phyloP scores from a whole-genome alignment of 177 flowering plant genomes.

The Vitis hybrid region DNA sequence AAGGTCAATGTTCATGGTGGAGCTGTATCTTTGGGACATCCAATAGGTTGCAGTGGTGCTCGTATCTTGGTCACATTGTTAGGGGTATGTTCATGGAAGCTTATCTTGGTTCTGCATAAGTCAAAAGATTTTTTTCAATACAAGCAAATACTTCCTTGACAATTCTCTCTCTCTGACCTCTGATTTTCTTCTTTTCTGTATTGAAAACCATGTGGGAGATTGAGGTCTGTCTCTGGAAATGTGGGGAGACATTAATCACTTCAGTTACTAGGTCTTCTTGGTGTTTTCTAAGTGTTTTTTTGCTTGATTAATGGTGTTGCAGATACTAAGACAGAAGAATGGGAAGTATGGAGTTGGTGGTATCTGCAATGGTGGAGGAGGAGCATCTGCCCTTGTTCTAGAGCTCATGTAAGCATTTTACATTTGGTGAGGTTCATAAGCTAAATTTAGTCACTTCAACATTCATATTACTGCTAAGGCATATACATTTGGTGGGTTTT shows the following conservation, averaged over 20 bases:
- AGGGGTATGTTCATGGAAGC: slow-evolving; percentile 27
- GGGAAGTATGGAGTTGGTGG: slow-evolving; percentile 71
- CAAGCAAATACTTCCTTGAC: too few relatives aligned
- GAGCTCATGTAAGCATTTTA: slow-evolving; percentile 62
- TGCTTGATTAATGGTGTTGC: slow-evolving; percentile 11
- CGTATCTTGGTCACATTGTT: slow-evolving; percentile 46
- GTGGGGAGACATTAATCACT: too few relatives aligned
- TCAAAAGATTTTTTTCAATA: too few relatives aligned
- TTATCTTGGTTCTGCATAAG: too few relatives aligned
- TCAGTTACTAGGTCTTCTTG: background rate
- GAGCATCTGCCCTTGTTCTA: slow-evolving; percentile 77
- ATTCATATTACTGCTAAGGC: background rate
- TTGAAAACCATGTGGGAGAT: too few relatives aligned
- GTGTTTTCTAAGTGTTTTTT: background rate
- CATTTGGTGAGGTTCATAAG: slow-evolving; percentile 27
- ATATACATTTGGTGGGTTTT: background rate
- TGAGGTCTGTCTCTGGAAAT: too few relatives aligned
- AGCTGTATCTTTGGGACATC: slow-evolving; percentile 51
- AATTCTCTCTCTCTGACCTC: too few relatives aligned
- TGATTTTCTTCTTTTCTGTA: too few relatives aligned
- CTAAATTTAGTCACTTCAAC: background rate
- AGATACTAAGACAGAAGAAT: slow-evolving; percentile 65
- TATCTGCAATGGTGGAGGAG: slow-evolving; percentile 85
- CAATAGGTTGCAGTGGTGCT: slow-evolving; percentile 62
- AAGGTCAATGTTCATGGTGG: slow-evolving; percentile 47